Evolutionary conservation across 495 filamentous ascomycete species (phyloP).

Genomic region (Chaetomium tenue): DNA sequence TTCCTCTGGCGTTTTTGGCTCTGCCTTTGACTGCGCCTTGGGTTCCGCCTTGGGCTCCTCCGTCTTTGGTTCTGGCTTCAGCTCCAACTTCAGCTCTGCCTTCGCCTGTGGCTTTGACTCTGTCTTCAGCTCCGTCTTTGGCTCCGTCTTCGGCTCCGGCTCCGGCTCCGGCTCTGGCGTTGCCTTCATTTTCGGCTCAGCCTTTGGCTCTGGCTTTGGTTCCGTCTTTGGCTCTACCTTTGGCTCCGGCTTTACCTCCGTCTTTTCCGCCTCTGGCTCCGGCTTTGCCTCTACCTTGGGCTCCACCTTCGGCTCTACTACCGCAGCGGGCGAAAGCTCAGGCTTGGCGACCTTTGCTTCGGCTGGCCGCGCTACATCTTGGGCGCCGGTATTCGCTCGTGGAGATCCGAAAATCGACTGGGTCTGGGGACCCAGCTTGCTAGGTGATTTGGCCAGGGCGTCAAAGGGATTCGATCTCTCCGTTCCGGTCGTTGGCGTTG

Average conservation of each 20-base stretch:
- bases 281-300: no score
- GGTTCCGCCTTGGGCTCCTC: background rate
- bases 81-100: no score
- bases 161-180: background rate
- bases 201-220: background rate
- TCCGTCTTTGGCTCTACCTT: background rate
- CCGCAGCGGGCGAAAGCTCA: conserved; percentile 18
- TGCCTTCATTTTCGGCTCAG: background rate
- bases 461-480: conserved; percentile 38
- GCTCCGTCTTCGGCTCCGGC: background rate
- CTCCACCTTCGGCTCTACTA: background rate
- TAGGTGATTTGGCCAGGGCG: conserved; percentile 29
- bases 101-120: background rate
- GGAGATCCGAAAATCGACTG: conserved; percentile 41
- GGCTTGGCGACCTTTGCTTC: conserved; percentile 11
- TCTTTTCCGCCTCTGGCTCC: no score
- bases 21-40: background rate
- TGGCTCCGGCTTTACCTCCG: no score
- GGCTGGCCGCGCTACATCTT: conserved; percentile 16
- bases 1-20: background rate
- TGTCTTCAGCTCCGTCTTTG: background rate
- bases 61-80: no score
- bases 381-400: conserved; percentile 18
- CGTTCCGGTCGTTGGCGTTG: conserved; percentile 31
- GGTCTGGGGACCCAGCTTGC: conserved; percentile 36